Base-by-base conservation (phyloP, 805 yeast genomes). In the Ogataea methanolica region DNA sequence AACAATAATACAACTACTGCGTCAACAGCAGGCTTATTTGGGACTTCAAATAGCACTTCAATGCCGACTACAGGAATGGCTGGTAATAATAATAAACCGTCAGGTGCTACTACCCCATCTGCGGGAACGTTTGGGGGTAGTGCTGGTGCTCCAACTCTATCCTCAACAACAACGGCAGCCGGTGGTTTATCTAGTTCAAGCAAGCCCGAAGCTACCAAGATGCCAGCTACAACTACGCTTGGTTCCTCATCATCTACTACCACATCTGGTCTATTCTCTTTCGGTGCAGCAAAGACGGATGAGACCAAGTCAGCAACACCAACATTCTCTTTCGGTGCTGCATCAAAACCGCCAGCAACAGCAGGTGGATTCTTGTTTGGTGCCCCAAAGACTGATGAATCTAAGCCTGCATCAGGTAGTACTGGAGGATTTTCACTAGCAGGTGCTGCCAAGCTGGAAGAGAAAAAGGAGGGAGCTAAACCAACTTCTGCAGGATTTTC, bases 341-440 rank as follows among this genome's bases (percentile, higher is more conserved):
- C 16, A 15, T 23, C 40, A 33, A 33, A n/a, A 33, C 36, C 36
- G 15, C 2, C 36, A 33, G 36, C n/a, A 15, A 15, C 36, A 33
- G 7, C 36, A 8, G 36, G 17, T 33, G n/a, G 17, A 12, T 39
- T 39, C 14, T 22, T 34, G n/a, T 39, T 39, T 39, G 41, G 41
- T 23, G 33, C 34, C 21, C 5, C 41, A 6, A 41, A 41, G 23
- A 16, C 16, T 9, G 45, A 22, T 7, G 45, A 39, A 35, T 38
- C 46, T 4, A 43, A 39, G 17, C 46, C 53, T 23, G 46, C 44
- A 14, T 46, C 42, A 35, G 45, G 53, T 6, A 44, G 46, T 40
- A 52, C 52, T 33, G 42, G 43, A 22, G 41, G 26, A 16, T 15
- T 9, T 11, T 11, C 11, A 39, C 9, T 12, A 12, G 33, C 9